These are phyloP conservation scores for Tylopilus sp. DNA, from an alignment of 1,284 basidiomycete genomes.

Conservation along the genomic window DNA sequence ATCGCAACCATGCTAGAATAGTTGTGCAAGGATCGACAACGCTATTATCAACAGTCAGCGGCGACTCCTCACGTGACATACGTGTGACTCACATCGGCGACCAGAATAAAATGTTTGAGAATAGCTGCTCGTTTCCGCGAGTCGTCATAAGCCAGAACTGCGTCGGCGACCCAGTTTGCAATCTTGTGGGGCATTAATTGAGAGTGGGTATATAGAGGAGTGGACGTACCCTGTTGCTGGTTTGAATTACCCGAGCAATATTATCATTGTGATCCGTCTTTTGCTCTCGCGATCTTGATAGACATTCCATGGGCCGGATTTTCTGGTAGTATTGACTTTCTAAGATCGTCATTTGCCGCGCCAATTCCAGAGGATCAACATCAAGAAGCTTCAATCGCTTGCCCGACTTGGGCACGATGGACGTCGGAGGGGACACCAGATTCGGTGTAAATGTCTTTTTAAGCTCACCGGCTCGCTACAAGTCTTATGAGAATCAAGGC, in stretches of 20 bases:
- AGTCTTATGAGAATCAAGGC: constrained; percentile 31
- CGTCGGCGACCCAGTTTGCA: too few species aligned
- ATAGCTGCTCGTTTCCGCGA: constrained; percentile 84
- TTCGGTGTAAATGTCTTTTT: constrained; percentile 63
- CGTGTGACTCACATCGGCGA: constrained; percentile 86
- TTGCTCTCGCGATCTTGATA: constrained; percentile 84
- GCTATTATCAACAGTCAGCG: too few species aligned
- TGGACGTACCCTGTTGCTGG: constrained; percentile 86
- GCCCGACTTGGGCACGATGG: constrained; percentile 80
- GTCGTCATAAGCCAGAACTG: constrained; percentile 88
- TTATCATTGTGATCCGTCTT: constrained; percentile 81
- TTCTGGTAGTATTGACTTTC: constrained; percentile 87
- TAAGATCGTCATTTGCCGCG: constrained; percentile 94
- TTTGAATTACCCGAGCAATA: constrained; percentile 92
- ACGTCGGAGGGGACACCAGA: constrained; percentile 71
- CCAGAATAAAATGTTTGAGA: too few species aligned
- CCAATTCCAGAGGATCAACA: constrained; percentile 92
- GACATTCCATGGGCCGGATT: constrained; percentile 93
- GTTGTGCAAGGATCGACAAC: constrained; percentile 91
- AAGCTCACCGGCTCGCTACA: constrained; percentile 66
- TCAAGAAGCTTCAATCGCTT: constrained; percentile 90
- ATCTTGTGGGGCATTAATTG: constrained; percentile 16
- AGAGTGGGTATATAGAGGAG: not conserved
- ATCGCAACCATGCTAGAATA: constrained; percentile 98
- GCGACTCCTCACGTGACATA: not conserved